Percentiles rank a stretch among this genome's conserved stretches.
phyloP scores from a whole-genome alignment of 2,329 filamentous ascomycete genomes.

The Aspergillus sp. region DNA sequence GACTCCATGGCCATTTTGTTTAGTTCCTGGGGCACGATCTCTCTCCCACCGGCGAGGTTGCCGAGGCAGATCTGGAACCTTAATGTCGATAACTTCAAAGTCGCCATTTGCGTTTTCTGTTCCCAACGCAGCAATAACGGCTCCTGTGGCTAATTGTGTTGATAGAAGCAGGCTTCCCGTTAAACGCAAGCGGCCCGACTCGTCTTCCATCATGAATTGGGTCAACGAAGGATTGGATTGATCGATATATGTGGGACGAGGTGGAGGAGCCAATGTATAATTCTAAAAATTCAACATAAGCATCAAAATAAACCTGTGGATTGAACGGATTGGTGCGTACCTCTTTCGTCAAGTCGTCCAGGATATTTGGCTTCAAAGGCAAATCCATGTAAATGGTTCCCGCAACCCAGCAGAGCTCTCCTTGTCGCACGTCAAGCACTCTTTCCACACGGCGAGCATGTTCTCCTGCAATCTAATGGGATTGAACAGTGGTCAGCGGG shows the following conservation, averaged over 20 bases:
- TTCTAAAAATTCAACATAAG: constrained; percentile 49
- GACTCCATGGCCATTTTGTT: constrained; percentile 5
- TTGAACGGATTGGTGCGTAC: constrained; percentile 43
- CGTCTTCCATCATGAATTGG: constrained; percentile 84
- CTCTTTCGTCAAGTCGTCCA: constrained; percentile 92
- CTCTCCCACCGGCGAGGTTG: constrained; percentile 78
- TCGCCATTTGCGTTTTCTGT: constrained; percentile 90
- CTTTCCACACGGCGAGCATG: constrained; percentile 71
- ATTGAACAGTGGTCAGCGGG: background rate
- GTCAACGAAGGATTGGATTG: constrained; percentile 42
- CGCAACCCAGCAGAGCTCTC: constrained; percentile 89
- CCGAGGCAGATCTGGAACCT: constrained; percentile 77
- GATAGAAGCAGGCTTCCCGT: constrained; percentile 65
- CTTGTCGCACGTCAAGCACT: constrained; percentile 92
- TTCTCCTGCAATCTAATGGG: constrained; percentile 64
- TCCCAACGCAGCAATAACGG: constrained; percentile 88
- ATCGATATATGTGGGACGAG: constrained; percentile 70
- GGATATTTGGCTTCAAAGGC: constrained; percentile 89
- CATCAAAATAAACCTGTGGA: no score
- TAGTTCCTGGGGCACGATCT: constrained; percentile 35
- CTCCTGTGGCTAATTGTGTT: constrained; percentile 80
- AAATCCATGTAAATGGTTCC: constrained; percentile 98
- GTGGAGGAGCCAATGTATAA: constrained; percentile 80
- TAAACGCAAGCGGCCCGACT: constrained; percentile 80
- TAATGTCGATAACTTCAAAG: constrained; percentile 86